A percentile compares a stretch with the other conserved stretches of the same genome.
Conservation (phyloP, 1,139 yeast genomes). For the Casaregolazyma suthepensis region DNA sequence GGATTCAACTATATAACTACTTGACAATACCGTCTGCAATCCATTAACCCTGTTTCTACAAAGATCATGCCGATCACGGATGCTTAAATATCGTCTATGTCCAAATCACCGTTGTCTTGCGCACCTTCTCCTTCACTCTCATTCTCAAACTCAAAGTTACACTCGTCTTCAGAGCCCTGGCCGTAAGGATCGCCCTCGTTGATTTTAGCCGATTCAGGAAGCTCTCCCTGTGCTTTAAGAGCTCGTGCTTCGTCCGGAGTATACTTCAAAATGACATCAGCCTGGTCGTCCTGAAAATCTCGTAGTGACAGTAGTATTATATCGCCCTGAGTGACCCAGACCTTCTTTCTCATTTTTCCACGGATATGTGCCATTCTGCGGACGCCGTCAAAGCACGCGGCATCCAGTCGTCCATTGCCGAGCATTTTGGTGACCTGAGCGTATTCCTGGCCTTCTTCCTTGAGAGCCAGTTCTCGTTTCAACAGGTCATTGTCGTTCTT, state of each 20-base stretch:
- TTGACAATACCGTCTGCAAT: not conserved
- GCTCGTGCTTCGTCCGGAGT: slow-evolving; percentile 98
- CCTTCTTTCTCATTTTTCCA: slow-evolving; percentile 98
- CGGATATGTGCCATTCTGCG: slow-evolving; percentile 96
- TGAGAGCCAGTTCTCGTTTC: slow-evolving; percentile 87
- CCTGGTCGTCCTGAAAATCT: slow-evolving; percentile 97
- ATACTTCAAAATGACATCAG: slow-evolving; percentile 96
- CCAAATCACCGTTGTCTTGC: slow-evolving; percentile 55
- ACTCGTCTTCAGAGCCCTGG: slow-evolving; percentile 94
- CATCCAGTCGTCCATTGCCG: slow-evolving; percentile 97
- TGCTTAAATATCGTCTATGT: slow-evolving; percentile 70
- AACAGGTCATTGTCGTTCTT: slow-evolving; percentile 89
- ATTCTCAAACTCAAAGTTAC: slow-evolving; percentile 97
- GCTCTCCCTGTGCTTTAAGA: slow-evolving; percentile 90
- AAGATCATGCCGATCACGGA: not conserved
- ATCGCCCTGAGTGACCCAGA: slow-evolving; percentile 99
- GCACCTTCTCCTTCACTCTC: slow-evolving; percentile 70
- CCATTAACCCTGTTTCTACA: not conserved
- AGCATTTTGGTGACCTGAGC: slow-evolving; percentile 98
- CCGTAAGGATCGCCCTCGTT: slow-evolving; percentile 98
- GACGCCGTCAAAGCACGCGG: slow-evolving; percentile 86
- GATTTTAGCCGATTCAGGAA: slow-evolving; percentile 91
- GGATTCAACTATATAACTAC: not conserved
- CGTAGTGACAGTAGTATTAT: slow-evolving; percentile 91
- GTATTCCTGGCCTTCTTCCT: slow-evolving; percentile 97